Conservation (phyloP, 176 grass and related monocot genomes). For the Bothriochloa decipiens region DNA sequence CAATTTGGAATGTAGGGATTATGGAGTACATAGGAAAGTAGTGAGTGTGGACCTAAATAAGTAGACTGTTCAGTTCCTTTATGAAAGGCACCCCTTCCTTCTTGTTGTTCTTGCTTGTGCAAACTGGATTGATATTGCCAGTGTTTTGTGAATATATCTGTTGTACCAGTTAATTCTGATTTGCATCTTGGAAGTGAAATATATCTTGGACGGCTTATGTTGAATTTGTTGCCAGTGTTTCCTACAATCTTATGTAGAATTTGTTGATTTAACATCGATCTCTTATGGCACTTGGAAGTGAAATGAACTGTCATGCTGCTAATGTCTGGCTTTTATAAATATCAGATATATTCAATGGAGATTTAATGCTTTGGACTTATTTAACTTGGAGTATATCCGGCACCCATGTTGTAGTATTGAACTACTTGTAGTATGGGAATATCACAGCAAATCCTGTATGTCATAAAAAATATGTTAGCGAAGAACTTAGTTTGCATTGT, state of each 20-base stretch:
- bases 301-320: background rate
- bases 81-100: background rate
- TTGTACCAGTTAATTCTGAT: background rate
- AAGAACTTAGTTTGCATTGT: background rate
- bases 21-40: too few relatives aligned
- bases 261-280: background rate
- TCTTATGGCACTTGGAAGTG: background rate
- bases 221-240: background rate
- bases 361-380: background rate
- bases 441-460: background rate
- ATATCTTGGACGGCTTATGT: too few relatives aligned
- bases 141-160: background rate
- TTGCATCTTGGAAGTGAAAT: too few relatives aligned
- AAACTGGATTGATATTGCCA: background rate
- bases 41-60: background rate
- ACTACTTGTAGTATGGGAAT: background rate
- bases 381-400: background rate
- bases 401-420: background rate
- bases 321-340: background rate
- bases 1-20: too few relatives aligned
- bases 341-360: background rate
- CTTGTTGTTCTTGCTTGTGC: constrained; percentile 9
- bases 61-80: background rate
- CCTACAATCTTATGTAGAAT: background rate
- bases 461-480: background rate